phyloP scores from a whole-genome alignment of 176 grass and related monocot genomes.

The Aegilops tauschii region DNA sequence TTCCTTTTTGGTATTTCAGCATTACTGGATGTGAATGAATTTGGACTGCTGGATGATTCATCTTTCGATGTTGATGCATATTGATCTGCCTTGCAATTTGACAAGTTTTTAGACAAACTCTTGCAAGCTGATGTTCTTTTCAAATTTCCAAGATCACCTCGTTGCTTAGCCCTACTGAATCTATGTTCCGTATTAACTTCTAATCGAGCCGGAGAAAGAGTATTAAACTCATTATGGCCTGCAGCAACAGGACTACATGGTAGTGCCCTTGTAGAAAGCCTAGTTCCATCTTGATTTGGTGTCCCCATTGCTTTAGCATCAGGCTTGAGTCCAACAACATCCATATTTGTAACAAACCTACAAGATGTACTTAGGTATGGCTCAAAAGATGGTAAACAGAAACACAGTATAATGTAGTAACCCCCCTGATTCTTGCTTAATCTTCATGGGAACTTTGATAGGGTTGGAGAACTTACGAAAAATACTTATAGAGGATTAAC shows the following conservation, averaged over 20 bases:
- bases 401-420: constrained; percentile 14
- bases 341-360: constrained; percentile 86
- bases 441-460: constrained; percentile 7
- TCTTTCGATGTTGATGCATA: constrained; percentile 26
- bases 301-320: constrained; percentile 41
- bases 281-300: constrained; percentile 50
- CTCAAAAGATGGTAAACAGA: background rate
- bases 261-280: constrained; percentile 64
- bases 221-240: constrained; percentile 26
- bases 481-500: background rate
- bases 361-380: constrained; percentile 23
- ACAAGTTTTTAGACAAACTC: constrained; percentile 45
- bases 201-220: constrained; percentile 5
- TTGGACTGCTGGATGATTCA: constrained; percentile 23
- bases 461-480: background rate
- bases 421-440: background rate
- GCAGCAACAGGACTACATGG: constrained; percentile 36
- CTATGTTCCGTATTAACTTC: constrained; percentile 39
- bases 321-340: constrained; percentile 72
- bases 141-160: constrained; percentile 35
- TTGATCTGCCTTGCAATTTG: constrained; percentile 35
- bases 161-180: constrained; percentile 16
- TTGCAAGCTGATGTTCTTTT: constrained; percentile 34
- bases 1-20: constrained; percentile 65
- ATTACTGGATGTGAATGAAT: constrained; percentile 32